Conservation (phyloP, 164 flowering plant species). For the Aristolochia californica region DNA sequence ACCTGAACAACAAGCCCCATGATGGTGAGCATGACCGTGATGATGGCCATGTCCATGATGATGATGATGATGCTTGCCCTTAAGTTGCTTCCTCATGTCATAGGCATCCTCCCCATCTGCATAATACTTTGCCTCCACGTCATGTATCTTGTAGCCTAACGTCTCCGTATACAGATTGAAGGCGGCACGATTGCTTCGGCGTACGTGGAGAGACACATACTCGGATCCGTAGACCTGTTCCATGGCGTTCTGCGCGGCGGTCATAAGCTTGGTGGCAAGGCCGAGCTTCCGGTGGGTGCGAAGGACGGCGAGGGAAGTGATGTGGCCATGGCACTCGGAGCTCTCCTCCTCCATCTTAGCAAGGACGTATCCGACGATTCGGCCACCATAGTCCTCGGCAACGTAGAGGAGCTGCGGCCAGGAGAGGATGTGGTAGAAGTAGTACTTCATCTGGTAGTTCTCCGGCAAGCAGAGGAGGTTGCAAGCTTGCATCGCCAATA, state of each 20-base stretch:
- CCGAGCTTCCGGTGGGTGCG: slow-evolving; percentile 90
- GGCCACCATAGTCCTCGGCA: slow-evolving; percentile 86
- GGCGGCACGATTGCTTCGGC: slow-evolving; percentile 92
- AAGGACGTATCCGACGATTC: slow-evolving; percentile 85
- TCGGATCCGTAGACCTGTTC: slow-evolving; percentile 78
- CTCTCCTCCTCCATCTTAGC: slow-evolving; percentile 96
- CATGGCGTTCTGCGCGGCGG: slow-evolving; percentile 96
- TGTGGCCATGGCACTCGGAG: slow-evolving; percentile 94
- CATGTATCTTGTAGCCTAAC: slow-evolving; percentile 78
- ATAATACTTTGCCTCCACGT: slow-evolving; percentile 84
- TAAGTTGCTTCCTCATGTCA: slow-evolving; percentile 84
- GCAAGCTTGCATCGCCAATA: slow-evolving; percentile 93
- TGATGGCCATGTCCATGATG: too few species aligned
- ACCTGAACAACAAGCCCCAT: slow-evolving; percentile 49
- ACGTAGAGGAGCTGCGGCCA: slow-evolving; percentile 99
- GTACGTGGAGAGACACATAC: slow-evolving; percentile 78
- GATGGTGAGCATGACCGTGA: slow-evolving; percentile 44
- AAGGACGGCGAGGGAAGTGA: slow-evolving; percentile 88
- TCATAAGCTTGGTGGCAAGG: slow-evolving; percentile 92
- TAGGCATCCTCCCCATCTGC: slow-evolving; percentile 96
- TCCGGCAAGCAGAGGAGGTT: slow-evolving; percentile 82
- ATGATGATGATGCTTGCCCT: slow-evolving; percentile 42
- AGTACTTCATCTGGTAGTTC: slow-evolving; percentile 94
- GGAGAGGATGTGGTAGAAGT: slow-evolving; percentile 88
- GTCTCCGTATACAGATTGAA: slow-evolving; percentile 75